Conservation (phyloP, 148 eudicot species). For the Dysphania ambrosioides region DNA sequence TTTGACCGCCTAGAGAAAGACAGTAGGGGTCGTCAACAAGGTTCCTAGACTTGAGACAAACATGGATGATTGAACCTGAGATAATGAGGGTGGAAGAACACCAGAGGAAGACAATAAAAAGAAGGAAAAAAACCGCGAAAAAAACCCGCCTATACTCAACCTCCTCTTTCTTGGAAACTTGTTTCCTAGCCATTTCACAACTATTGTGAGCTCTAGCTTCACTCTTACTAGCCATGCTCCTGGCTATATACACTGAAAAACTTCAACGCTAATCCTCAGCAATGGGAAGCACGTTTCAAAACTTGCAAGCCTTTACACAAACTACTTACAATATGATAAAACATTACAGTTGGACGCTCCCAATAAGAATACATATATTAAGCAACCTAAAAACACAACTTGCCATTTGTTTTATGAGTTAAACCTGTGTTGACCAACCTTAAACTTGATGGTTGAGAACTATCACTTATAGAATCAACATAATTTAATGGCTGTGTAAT, state of each 20-base stretch:
- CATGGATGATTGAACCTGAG: conserved; percentile 56
- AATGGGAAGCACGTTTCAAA: conserved; percentile 9
- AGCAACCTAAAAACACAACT: too few species aligned
- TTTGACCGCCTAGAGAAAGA: conserved; percentile 57
- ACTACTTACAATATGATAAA: too few species aligned
- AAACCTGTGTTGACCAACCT: too few species aligned
- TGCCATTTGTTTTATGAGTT: too few species aligned
- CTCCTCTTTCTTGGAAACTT: conserved; percentile 21
- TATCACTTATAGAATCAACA: too few species aligned
- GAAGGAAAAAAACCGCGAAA: conserved; percentile 37
- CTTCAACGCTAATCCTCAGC: neutral
- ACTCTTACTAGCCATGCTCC: neutral
- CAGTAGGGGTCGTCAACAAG: conserved; percentile 66
- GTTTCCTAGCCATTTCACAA: conserved; percentile 33
- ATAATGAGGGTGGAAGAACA: conserved; percentile 58
- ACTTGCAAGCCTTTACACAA: conserved; percentile 19
- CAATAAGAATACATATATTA: too few species aligned
- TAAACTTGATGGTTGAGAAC: neutral
- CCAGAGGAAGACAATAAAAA: conserved; percentile 57
- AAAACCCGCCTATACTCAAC: conserved; percentile 17
- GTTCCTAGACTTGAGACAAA: conserved; percentile 62
- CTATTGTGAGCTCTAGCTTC: neutral
- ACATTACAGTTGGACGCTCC: too few species aligned
- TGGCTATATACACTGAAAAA: conserved; percentile 10
- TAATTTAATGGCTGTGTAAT: neutral